Percentiles rank a stretch among this genome's conserved stretches.
Evolutionary conservation across 208 protist genomes (phyloP).

Genomic region (Acanthamoeba royreba): DNA sequence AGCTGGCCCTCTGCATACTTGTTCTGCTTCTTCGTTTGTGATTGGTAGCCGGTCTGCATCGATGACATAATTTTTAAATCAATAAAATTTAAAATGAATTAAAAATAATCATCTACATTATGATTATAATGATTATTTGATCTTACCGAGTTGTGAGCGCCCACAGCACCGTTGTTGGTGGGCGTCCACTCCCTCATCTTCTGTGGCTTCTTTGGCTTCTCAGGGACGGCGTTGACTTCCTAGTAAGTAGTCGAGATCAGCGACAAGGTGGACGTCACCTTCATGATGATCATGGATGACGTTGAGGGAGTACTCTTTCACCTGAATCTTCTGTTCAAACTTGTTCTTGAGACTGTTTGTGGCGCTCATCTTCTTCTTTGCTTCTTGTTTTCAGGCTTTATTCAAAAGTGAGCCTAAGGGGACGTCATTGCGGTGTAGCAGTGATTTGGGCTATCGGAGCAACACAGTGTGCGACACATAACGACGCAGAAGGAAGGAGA

Average conservation of each 20-base stretch:
- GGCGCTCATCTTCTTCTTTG: neutral
- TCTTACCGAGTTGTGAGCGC: neutral
- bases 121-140: too few species aligned
- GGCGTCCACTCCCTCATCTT: constrained; percentile 2
- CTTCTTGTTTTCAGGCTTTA: too few species aligned
- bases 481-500: too few species aligned
- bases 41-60: neutral
- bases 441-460: too few species aligned
- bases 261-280: too few species aligned
- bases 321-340: neutral
- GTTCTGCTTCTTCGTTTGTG: neutral
- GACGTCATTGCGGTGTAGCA: too few species aligned
- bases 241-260: neutral
- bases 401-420: too few species aligned
- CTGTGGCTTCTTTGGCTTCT: neutral
- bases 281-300: too few species aligned
- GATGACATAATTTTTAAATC: neutral
- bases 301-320: too few species aligned
- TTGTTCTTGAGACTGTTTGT: neutral
- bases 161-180: neutral
- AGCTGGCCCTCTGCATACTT: neutral
- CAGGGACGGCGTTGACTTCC: neutral
- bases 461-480: too few species aligned
- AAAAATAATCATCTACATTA: too few species aligned
- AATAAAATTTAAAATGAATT: neutral